phyloP scores from a whole-genome alignment of 805 yeast species.

The Pichia manshurica region DNA sequence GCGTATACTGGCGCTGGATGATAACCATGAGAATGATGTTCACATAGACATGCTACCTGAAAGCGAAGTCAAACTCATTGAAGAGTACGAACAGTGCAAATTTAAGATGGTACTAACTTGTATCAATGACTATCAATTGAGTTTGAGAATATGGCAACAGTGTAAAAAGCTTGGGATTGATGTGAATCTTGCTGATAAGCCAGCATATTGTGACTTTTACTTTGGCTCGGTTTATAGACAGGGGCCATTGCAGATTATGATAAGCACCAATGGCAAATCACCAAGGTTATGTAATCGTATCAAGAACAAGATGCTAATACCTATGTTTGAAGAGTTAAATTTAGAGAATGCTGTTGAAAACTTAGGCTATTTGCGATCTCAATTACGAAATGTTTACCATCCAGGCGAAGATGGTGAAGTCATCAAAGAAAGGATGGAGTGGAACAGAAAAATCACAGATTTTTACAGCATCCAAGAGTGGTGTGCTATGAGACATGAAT shows the following conservation, averaged over 20 bases:
- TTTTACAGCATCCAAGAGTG: conserved; percentile 52
- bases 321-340: conserved; percentile 35
- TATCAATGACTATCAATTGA: conserved; percentile 60
- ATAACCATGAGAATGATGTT: conserved; percentile 16
- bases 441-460: conserved; percentile 66
- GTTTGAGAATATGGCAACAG: conserved; percentile 50
- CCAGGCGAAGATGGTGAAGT: conserved; percentile 41
- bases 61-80: conserved; percentile 30
- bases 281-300: conserved; percentile 65
- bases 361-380: conserved; percentile 49
- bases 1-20: conserved; percentile 2
- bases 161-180: conserved; percentile 43
- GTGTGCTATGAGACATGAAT: conserved; percentile 38
- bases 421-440: conserved; percentile 60
- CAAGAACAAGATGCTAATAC: conserved; percentile 50
- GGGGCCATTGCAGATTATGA: conserved; percentile 74
- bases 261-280: conserved; percentile 76
- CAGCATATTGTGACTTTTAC: conserved; percentile 78
- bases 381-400: conserved; percentile 38
- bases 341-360: conserved; percentile 54
- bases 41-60: conserved; percentile 9
- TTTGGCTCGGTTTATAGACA: conserved; percentile 73
- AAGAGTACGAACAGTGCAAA: conserved; percentile 30
- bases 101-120: conserved; percentile 71
- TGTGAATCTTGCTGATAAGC: conserved; percentile 81